Base-by-base conservation (phyloP, 371 early-diverging fungal genomes). In the Circinella umbellata region DNA sequence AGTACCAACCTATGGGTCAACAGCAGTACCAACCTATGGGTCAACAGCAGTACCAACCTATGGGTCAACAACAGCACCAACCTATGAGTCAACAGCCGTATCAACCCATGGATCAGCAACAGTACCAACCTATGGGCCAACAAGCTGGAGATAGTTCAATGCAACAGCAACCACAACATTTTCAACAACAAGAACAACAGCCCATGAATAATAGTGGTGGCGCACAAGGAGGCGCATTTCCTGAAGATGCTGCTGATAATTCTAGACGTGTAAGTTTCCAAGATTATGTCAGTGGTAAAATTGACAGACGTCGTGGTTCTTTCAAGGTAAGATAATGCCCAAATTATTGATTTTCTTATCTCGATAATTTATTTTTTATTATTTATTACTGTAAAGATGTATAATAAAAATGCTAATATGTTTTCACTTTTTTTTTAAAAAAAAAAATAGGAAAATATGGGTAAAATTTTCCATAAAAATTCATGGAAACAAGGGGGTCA, bases 311-410 rank as follows among this genome's bases (percentile, higher is more conserved):
- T 34, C 65, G 65, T 38, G 65, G 27, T 18, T 64, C 65, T 18
- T 53, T 64, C 65, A 64, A 64, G 65, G 65, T 64, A 64, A 64
- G 48, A 48, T 9, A 37, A 53, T 17, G 7, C 3, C 14, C 39
- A 46, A n/a, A n/a, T n/a, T n/a, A n/a, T n/a, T n/a, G n/a, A n/a
- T n/a, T n/a, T n/a, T n/a, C n/a, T n/a, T n/a, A n/a, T n/a, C n/a
- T n/a, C 27, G 27, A 27, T 27, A 27, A 27, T 27, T 27, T 39
- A 37, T 35, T n/a, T n/a, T n/a, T n/a, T 37, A 10, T 0, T 61
- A 61, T 10, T 8, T 4, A 57, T n/a, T 9, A 10, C 18, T 14
- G 11, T 15, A 59, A 15, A 9, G 34, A 57, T 27, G 20, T 4
- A 34, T 20, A 57, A 10, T 57, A 57, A 4, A 34, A 27, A 35